A percentile compares a stretch with the other conserved stretches of the same genome.
These are phyloP conservation scores for Geranium incanum DNA, from an alignment of 441 rosid species.

Conservation along the genomic window DNA sequence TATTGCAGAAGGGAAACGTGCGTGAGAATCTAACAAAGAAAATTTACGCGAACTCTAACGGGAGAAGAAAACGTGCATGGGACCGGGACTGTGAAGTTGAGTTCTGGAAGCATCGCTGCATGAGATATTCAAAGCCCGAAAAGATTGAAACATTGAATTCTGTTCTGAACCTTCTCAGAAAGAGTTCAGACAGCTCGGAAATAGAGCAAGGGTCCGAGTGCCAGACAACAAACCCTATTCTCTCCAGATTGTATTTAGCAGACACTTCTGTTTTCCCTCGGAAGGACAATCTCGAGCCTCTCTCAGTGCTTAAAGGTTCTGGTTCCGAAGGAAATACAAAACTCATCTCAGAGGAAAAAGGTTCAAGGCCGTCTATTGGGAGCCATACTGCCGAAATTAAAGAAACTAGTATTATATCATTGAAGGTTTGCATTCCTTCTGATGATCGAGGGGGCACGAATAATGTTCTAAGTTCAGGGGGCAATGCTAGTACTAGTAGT, in stretches of 20 bases:
- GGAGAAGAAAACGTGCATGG: conserved; percentile 88
- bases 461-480: conserved; percentile 38
- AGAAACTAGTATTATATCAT: conserved; percentile 34
- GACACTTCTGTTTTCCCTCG: conserved; percentile 96
- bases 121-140: conserved; percentile 68
- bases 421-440: conserved; percentile 30
- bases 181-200: conserved; percentile 40
- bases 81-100: conserved; percentile 95
- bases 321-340: conserved; percentile 39
- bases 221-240: conserved; percentile 61
- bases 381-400: conserved; percentile 26
- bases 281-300: conserved; percentile 75
- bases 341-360: conserved; percentile 25
- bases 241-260: conserved; percentile 89
- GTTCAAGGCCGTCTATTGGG: conserved; percentile 29
- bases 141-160: conserved; percentile 87
- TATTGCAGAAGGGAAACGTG: conserved; percentile 94
- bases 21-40: conserved; percentile 95
- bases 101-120: conserved; percentile 97
- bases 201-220: conserved; percentile 32
- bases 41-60: conserved; percentile 80
- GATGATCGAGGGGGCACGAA: conserved; percentile 37
- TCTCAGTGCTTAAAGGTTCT: conserved; percentile 39
- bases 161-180: conserved; percentile 72
- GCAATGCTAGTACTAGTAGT: conserved; percentile 29